Conservation (phyloP, 1,284 basidiomycete genomes). For the Leucoagaricus sp. region DNA sequence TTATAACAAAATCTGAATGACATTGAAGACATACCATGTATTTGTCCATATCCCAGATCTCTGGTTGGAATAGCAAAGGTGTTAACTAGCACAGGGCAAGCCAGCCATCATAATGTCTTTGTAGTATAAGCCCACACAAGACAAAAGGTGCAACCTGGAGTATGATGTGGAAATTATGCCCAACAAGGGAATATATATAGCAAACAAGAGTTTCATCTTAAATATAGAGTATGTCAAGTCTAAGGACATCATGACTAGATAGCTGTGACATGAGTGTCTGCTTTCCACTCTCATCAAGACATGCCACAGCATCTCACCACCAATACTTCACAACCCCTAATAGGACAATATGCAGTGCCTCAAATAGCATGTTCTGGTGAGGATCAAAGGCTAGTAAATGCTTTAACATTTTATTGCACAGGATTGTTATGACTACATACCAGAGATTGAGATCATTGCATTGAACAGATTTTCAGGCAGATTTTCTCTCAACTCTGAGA, state of each 20-base stretch:
- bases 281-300: constrained; percentile 25
- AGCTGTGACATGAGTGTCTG: constrained; percentile 23
- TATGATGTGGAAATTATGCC: constrained; percentile 36
- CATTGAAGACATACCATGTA: no score
- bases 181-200: constrained; percentile 36
- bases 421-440: no score
- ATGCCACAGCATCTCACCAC: constrained; percentile 34
- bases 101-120: no score
- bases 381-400: constrained; percentile 30
- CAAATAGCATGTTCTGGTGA: constrained; percentile 36
- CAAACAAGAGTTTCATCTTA: constrained; percentile 33
- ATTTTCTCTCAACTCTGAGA: no score
- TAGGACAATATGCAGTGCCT: constrained; percentile 38
- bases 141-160: constrained; percentile 40
- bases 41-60: no score
- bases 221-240: constrained; percentile 29
- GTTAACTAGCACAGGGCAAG: no score
- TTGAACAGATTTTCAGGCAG: not conserved
- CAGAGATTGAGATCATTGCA: no score
- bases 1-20: no score
- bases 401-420: not conserved
- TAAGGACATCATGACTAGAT: constrained; percentile 27
- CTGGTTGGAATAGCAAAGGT: no score
- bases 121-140: constrained; percentile 33
- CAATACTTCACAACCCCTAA: constrained; percentile 41